These are phyloP conservation scores for Marasmius tenuissimus DNA, from an alignment of 1,284 basidiomycete species.

Conservation along the genomic window DNA sequence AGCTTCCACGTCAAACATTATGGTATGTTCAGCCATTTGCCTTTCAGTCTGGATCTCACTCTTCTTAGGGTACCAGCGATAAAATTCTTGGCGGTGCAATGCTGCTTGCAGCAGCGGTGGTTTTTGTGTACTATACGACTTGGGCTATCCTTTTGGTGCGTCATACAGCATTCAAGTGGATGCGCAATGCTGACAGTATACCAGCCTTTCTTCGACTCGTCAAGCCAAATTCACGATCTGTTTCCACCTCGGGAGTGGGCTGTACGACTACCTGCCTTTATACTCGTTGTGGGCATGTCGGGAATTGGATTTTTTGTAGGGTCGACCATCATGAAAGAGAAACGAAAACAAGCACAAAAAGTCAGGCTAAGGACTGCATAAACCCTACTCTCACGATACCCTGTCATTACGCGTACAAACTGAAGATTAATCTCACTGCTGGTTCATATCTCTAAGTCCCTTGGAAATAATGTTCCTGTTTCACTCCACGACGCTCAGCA, in stretches of 20 bases:
- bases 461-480: slow-evolving; percentile 23
- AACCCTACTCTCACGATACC: neutral
- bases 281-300: slow-evolving; percentile 77
- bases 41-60: neutral
- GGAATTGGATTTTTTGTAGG: slow-evolving; percentile 81
- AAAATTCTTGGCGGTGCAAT: slow-evolving; percentile 78
- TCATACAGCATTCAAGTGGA: slow-evolving; percentile 15
- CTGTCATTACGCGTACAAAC: neutral
- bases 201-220: slow-evolving; percentile 83
- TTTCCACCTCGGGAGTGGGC: slow-evolving; percentile 94
- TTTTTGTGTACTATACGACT: slow-evolving; percentile 88
- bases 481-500: slow-evolving; percentile 22
- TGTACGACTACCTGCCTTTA: slow-evolving; percentile 78
- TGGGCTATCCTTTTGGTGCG: slow-evolving; percentile 88
- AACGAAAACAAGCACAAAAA: slow-evolving; percentile 61
- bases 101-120: slow-evolving; percentile 73
- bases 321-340: slow-evolving; percentile 74
- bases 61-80: slow-evolving; percentile 71
- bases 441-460: slow-evolving; percentile 19
- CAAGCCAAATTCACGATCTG: slow-evolving; percentile 70
- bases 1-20: slow-evolving; percentile 7
- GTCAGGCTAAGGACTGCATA: slow-evolving; percentile 56
- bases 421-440: slow-evolving; percentile 6
- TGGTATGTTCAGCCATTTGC: neutral
- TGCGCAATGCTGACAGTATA: neutral